These are phyloP conservation scores for Peronospora farinosa DNA, from an alignment of 352 stramenopile species.

Conservation along the genomic window DNA sequence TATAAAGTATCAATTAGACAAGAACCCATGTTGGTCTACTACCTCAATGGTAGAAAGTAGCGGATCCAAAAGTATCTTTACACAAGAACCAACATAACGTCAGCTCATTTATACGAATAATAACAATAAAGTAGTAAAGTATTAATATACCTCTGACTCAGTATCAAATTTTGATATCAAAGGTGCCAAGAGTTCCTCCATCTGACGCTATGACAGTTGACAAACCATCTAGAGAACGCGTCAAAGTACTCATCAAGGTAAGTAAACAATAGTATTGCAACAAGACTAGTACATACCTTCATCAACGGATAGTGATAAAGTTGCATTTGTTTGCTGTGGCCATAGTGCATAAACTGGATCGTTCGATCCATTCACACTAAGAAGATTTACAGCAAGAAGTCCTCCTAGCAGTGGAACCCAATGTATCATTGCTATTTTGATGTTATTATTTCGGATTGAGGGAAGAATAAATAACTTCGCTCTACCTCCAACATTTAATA, in stretches of 20 bases:
- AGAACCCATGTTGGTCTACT: conserved; percentile 3
- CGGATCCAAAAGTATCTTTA: conserved; percentile 26
- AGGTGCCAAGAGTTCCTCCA: conserved; percentile 26
- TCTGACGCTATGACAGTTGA: conserved; percentile 18
- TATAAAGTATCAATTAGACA: neutral
- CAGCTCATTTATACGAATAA: neutral
- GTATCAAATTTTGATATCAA: conserved; percentile 15
- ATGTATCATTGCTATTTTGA: conserved; percentile 9
- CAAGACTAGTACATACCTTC: conserved; percentile 10
- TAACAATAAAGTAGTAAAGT: neutral
- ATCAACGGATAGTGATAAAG: conserved; percentile 18
- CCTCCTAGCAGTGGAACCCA: conserved; percentile 8
- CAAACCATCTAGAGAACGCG: conserved; percentile 19
- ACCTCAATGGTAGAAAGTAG: conserved; percentile 39
- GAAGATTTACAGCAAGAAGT: neutral
- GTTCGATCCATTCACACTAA: conserved; percentile 8
- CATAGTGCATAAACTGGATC: conserved; percentile 25
- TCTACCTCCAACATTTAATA: too few species aligned
- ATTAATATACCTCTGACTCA: conserved; percentile 13
- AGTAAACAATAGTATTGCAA: neutral
- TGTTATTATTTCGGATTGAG: too few species aligned
- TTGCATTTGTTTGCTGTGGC: conserved; percentile 23
- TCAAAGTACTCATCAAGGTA: neutral
- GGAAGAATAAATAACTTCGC: too few species aligned
- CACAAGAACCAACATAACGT: neutral